A percentile compares a stretch with the other conserved stretches of the same genome.
Evolutionary conservation across 805 yeast genomes (phyloP).

Genomic region (Hanseniaspora clermontiae): DNA sequence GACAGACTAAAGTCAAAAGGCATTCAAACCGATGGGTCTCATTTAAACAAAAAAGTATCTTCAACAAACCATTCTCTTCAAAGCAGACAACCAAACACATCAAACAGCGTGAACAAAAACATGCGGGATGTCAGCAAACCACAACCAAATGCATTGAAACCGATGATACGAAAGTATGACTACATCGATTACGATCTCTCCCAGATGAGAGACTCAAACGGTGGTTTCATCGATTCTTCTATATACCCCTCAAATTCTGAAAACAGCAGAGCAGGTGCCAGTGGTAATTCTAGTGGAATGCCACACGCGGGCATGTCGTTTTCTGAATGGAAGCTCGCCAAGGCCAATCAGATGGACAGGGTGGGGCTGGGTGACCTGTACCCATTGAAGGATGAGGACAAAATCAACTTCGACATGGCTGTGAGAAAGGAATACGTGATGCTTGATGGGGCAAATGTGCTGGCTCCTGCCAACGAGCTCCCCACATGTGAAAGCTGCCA

Average conservation of each 20-base stretch:
- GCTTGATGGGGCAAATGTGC: constrained; percentile 16
- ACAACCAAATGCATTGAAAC: constrained; percentile 18
- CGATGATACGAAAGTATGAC: constrained; percentile 45
- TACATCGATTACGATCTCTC: constrained; percentile 80
- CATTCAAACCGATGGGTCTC: constrained; percentile 14
- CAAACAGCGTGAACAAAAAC: background rate
- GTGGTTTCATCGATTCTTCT: constrained; percentile 52
- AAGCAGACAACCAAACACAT: too few relatives aligned
- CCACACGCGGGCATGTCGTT: constrained; percentile 13
- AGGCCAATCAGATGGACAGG: constrained; percentile 12
- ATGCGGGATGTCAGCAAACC: constrained; percentile 5
- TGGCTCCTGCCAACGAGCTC: constrained; percentile 1
- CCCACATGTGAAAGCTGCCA: constrained; percentile 78
- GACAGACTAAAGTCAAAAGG: constrained; percentile 43
- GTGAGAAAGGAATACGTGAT: constrained; percentile 25
- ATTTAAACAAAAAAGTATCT: background rate
- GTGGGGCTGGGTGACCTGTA: constrained; percentile 8
- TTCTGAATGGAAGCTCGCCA: constrained; percentile 9
- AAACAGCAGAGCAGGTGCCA: background rate
- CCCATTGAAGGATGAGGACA: background rate
- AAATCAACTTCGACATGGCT: constrained; percentile 11
- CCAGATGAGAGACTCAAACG: constrained; percentile 75
- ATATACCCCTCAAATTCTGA: constrained; percentile 8
- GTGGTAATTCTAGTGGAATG: background rate
- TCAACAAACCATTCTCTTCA: too few relatives aligned